Conservation (phyloP, 2,329 filamentous ascomycete species). For the Ilyonectria robusta region DNA sequence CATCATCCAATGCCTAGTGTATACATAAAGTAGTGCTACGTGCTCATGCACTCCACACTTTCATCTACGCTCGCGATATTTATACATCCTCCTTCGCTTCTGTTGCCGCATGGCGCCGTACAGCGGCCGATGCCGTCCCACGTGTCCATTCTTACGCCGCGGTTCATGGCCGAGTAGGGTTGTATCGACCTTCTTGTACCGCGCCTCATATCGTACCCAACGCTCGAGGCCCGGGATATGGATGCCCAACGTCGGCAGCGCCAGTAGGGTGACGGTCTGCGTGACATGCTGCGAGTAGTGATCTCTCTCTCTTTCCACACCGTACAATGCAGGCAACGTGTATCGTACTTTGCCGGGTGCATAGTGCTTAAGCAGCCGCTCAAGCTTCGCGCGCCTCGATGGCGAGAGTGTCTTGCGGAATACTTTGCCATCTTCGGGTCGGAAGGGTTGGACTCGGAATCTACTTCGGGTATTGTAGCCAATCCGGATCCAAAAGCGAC, state of each 20-base stretch:
- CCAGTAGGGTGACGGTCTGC: slow-evolving; percentile 60
- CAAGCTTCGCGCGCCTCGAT: slow-evolving; percentile 53
- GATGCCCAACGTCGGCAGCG: slow-evolving; percentile 67
- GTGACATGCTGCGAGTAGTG: slow-evolving; percentile 45
- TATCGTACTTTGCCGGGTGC: slow-evolving; percentile 70
- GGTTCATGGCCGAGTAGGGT: slow-evolving; percentile 52
- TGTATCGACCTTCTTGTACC: slow-evolving; percentile 66
- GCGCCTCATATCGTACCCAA: slow-evolving; percentile 65
- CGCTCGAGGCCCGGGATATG: slow-evolving; percentile 61
- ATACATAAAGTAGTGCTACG: slow-evolving; percentile 18
- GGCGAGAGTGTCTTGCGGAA: slow-evolving; percentile 62
- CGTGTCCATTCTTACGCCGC: slow-evolving; percentile 29
- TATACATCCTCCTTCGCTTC: slow-evolving; percentile 36
- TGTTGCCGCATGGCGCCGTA: slow-evolving; percentile 32
- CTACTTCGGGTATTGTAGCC: slow-evolving; percentile 58
- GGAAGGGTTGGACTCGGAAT: slow-evolving; percentile 63
- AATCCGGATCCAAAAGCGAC: slow-evolving; percentile 73
- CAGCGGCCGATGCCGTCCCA: slow-evolving; percentile 24
- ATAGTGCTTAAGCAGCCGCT: slow-evolving; percentile 61
- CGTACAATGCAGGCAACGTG: slow-evolving; percentile 69
- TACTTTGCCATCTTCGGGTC: slow-evolving; percentile 58
- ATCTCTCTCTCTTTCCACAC: slow-evolving; percentile 52
- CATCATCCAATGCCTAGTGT: slow-evolving; percentile 6
- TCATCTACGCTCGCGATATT: slow-evolving; percentile 30
- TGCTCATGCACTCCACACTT: slow-evolving; percentile 15